Percentiles rank a stretch among this genome's conserved stretches.
Conservation (phyloP, 2,329 filamentous ascomycete species). For the Zarea fungicola region DNA sequence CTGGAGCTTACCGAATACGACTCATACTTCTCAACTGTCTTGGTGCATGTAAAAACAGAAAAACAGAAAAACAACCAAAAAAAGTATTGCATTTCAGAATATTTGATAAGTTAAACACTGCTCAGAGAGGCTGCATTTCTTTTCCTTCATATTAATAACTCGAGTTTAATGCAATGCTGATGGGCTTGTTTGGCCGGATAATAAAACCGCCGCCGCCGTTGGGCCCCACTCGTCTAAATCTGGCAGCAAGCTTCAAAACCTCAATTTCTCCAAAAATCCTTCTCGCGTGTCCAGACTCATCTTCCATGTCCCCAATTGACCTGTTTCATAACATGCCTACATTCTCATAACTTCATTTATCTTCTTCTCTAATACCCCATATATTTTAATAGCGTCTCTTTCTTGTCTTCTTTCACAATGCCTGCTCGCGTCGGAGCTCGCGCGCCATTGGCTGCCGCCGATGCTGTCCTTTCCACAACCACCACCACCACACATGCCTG, state of each 20-base stretch:
- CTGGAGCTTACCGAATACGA: too few relatives aligned
- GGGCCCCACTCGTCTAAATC: constrained; percentile 9
- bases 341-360: not conserved
- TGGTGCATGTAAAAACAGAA: too few relatives aligned
- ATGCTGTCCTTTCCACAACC: constrained; percentile 23
- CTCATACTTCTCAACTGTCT: too few relatives aligned
- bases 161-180: too few relatives aligned
- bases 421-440: constrained; percentile 19
- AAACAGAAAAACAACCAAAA: too few relatives aligned
- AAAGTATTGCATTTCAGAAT: too few relatives aligned
- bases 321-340: constrained; percentile 18
- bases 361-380: constrained; percentile 1
- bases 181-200: constrained; percentile 1
- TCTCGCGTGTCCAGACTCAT: not conserved
- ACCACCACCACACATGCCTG: constrained; percentile 21
- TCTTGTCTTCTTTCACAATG: constrained; percentile 20
- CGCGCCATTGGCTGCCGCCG: constrained; percentile 25
- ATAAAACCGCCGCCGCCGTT: not conserved
- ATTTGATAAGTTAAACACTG: too few relatives aligned
- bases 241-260: not conserved
- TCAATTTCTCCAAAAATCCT: constrained; percentile 12
- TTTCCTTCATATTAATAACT: too few relatives aligned
- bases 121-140: too few relatives aligned
- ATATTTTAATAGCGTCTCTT: not conserved
- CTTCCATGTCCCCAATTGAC: constrained; percentile 19